Base-by-base conservation (phyloP, 1,139 yeast genomes). In the Scheffersomyces parashehatae region DNA sequence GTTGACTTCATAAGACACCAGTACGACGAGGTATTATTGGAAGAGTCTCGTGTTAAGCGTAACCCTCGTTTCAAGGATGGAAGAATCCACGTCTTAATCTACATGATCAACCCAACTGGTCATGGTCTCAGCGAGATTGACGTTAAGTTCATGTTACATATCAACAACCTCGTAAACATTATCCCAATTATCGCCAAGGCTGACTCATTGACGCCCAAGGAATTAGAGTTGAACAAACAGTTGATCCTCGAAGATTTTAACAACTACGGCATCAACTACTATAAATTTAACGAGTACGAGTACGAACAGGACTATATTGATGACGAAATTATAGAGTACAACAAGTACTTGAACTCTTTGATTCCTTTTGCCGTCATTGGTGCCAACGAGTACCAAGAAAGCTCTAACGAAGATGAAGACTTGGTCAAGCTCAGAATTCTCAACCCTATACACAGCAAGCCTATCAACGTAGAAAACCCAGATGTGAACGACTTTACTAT, bases 401-500 rank as follows among this genome's bases (percentile, higher is more conserved):
- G 57, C 44, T 57, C 63, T 24, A 57, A 56, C 42, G 60, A 59
- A 29, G 70, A 60, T 30, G 70, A 65, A 32, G 73, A 68, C 40
- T 52, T 64, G 37, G 58, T 70, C 41, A 72, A 71, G 48, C 65
- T 72, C 44, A 63, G 77, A 52, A 62, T 69, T 7, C 64, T 70
- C 45, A 65, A 69, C 45, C 70, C 73, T 4, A 49, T 56, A 33
- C 56, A 68, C 50, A 49, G 70, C 33, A 67, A 65, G 46, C 76
- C 77, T 5, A 47, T 74, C 49, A 73, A 74, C 50, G 65, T 81
- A 41, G 85, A 81, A 54, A 80, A 82, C 59, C 75, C 82, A 3
- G 75, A 70, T 14, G 70, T 71, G 48, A 82, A 84, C 49, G 90
- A 85, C 60, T 85, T 85, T 56, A 74, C 85, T 10, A 72, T 78